Percentiles rank a stretch among this genome's conserved stretches.
Conservation (phyloP, 352 stramenopile genomes). For the Phytophthora boehmeriae region DNA sequence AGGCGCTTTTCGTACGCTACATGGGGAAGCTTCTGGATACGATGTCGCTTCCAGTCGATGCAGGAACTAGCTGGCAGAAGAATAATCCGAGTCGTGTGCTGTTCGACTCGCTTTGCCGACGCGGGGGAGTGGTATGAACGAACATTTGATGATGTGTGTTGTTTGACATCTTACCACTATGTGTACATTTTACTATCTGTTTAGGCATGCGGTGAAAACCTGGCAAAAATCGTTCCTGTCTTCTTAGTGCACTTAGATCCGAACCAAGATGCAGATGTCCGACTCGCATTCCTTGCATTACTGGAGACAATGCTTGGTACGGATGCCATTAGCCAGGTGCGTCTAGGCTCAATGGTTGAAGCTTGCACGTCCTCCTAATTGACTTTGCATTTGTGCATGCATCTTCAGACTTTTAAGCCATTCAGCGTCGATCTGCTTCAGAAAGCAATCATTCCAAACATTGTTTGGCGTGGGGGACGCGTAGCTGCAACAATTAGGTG, state of each 20-base stretch:
- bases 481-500: slow-evolving; percentile 88
- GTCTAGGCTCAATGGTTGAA: neutral
- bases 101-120: slow-evolving; percentile 82
- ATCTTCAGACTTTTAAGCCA: slow-evolving; percentile 59
- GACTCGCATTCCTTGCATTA: slow-evolving; percentile 82
- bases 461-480: slow-evolving; percentile 88
- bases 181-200: neutral
- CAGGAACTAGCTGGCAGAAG: slow-evolving; percentile 60
- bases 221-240: slow-evolving; percentile 63
- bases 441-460: slow-evolving; percentile 88
- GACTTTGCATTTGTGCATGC: neutral
- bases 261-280: slow-evolving; percentile 72
- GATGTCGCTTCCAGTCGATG: slow-evolving; percentile 55
- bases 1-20: slow-evolving; percentile 67
- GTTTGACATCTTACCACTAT: too few species aligned
- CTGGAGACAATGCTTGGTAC: slow-evolving; percentile 82
- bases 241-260: slow-evolving; percentile 72
- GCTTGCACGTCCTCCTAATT: neutral
- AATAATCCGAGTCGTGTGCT: slow-evolving; percentile 59
- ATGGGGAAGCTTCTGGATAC: slow-evolving; percentile 57
- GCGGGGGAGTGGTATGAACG: slow-evolving; percentile 53
- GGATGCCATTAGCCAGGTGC: slow-evolving; percentile 60
- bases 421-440: slow-evolving; percentile 67
- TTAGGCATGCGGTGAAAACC: slow-evolving; percentile 65
- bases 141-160: neutral